Evolutionary conservation across 495 filamentous ascomycete species (phyloP).

Genomic region (Letharia columbiana): DNA sequence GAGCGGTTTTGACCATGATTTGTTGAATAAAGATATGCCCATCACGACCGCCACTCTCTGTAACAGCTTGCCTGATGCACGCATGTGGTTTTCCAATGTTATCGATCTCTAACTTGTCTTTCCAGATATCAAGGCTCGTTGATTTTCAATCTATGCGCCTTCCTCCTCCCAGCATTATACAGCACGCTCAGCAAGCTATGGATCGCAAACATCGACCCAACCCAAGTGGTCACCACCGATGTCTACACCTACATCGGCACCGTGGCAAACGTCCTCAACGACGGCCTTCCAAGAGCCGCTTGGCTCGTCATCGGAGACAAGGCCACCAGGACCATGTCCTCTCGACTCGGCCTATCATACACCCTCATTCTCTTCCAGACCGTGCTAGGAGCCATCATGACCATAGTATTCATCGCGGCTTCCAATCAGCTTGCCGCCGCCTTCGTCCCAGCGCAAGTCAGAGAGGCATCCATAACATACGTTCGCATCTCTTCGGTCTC

Average conservation of each 20-base stretch:
- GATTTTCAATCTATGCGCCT: slow-evolving; percentile 54
- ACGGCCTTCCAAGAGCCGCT: slow-evolving; percentile 60
- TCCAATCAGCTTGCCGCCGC: slow-evolving; percentile 46
- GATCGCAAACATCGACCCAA: slow-evolving; percentile 61
- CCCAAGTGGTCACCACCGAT: slow-evolving; percentile 60
- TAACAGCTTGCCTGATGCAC: neutral
- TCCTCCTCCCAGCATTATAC: slow-evolving; percentile 62
- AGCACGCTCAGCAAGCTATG: slow-evolving; percentile 63
- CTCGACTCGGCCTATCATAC: slow-evolving; percentile 52
- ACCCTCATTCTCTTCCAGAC: slow-evolving; percentile 56
- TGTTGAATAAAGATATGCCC: neutral
- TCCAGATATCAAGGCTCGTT: slow-evolving; percentile 48
- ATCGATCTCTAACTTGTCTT: slow-evolving; percentile 11
- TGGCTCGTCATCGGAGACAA: slow-evolving; percentile 66
- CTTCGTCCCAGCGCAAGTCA: slow-evolving; percentile 56
- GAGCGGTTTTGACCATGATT: neutral
- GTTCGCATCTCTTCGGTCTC: slow-evolving; percentile 57
- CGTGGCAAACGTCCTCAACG: slow-evolving; percentile 61
- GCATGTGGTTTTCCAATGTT: neutral
- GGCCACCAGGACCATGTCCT: slow-evolving; percentile 40
- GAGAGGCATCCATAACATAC: slow-evolving; percentile 50
- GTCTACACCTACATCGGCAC: slow-evolving; percentile 55
- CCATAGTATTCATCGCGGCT: slow-evolving; percentile 49
- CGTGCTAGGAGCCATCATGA: slow-evolving; percentile 51
- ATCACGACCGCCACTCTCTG: neutral